Evolutionary conservation across 2,329 filamentous ascomycete genomes (phyloP).

Genomic region (Tolypocladium sp.): DNA sequence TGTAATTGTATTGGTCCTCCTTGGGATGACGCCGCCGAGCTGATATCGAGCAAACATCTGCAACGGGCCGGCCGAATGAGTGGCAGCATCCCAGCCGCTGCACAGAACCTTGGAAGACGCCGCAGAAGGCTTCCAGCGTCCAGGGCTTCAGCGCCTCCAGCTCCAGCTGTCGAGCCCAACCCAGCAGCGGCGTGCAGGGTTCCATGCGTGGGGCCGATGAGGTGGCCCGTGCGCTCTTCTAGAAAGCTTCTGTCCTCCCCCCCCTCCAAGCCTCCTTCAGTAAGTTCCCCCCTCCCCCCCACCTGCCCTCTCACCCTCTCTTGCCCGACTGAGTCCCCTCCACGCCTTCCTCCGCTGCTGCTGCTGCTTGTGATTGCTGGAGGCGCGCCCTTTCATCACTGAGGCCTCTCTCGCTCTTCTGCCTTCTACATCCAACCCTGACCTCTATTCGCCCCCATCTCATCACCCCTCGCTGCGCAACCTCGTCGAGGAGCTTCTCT

Average conservation of each 20-base stretch:
- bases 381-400: background rate
- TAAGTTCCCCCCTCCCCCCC: background rate
- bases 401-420: background rate
- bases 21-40: background rate
- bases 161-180: background rate
- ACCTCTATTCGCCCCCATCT: background rate
- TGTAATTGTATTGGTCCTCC: background rate
- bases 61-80: background rate
- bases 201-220: background rate
- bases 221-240: slow-evolving; percentile 15
- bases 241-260: slow-evolving; percentile 14
- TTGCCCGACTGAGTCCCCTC: background rate
- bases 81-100: background rate
- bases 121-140: background rate
- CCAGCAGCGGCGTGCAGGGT: background rate
- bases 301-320: background rate
- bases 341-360: background rate
- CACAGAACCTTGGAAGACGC: background rate
- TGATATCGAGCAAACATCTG: background rate
- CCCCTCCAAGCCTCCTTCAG: background rate
- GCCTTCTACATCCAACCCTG: background rate
- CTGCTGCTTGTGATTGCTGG: background rate
- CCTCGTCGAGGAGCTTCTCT: background rate
- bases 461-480: background rate
- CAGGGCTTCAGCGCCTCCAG: background rate